Evolutionary conservation across 148 eudicot species (phyloP), one percentile per base, ranked within the genome.

Genomic region (Rhododendron griersonianum): DNA sequence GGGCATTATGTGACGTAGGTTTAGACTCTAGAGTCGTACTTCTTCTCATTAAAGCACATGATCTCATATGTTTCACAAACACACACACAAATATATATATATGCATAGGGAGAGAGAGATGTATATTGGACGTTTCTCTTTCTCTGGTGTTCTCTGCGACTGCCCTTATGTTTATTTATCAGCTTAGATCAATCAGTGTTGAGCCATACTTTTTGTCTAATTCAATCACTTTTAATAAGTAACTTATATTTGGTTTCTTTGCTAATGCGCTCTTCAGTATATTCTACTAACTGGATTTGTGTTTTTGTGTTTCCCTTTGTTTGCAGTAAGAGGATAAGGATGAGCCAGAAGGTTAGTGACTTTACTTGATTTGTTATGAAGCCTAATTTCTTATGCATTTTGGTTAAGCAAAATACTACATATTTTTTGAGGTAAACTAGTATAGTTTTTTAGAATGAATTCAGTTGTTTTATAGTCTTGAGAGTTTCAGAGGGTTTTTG

Each of bases 241-340:
- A 41, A 44, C 63, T 28, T 69, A 21, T 41, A 10, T 57, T 39
- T 65, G 0, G 2, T 82, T 82, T 7, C 21, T 84, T 13, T 1
- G 2, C 4, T 81, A 18, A 6, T 21, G 5, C 61, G 7, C 33
- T 25, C 16, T 45, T 16, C 61, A 51, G 76, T 55, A 18, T 84
- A 74, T 19, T 51, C 5, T 19, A 37, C 69, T 81, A 33, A 69
- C 1, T 84, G 63, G 28, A 73, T 69, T n/a, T 78, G 30, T 45
- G 7, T 39, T 7, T 50, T n/a, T 71, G 7, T 81, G 44, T 48
- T 23, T n/a, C 15, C 53, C 16, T 28, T 81, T 76, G 76, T 15
- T 67, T 90, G 91, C 98, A 98, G 99, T 92, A 95, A 95, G 90
- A 94, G 91, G 93, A 94, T 98, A 71, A 92, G 99, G 83, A 55